These are phyloP conservation scores for Echites panduratus DNA, from an alignment of 257 asterid genomes.

Conservation along the genomic window DNA sequence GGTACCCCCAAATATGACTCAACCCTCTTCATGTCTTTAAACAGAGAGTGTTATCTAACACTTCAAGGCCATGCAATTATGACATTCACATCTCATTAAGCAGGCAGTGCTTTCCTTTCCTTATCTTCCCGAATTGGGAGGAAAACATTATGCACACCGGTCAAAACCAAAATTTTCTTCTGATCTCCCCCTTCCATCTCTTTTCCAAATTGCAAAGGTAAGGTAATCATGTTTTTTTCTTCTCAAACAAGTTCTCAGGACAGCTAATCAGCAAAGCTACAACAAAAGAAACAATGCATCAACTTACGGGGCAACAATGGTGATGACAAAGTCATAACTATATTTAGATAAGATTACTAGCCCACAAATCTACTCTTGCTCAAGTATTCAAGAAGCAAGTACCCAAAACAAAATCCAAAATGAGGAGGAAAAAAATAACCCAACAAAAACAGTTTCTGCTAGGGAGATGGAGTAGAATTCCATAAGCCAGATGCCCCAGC, in stretches of 20 bases:
- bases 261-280: background rate
- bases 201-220: background rate
- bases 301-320: background rate
- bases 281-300: constrained; percentile 4
- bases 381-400: background rate
- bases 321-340: background rate
- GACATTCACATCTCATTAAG: background rate
- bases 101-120: background rate
- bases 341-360: background rate
- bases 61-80: constrained; percentile 2
- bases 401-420: background rate
- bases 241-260: constrained; percentile 6
- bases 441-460: background rate
- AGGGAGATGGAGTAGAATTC: background rate
- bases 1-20: background rate
- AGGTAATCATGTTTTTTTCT: background rate
- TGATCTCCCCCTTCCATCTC: background rate
- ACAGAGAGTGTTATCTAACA: background rate
- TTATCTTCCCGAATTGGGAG: background rate
- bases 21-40: background rate
- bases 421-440: background rate
- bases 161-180: background rate
- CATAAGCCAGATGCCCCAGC: background rate
- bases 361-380: background rate
- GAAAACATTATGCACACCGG: constrained; percentile 1